phyloP scores from a whole-genome alignment of 495 filamentous ascomycete species.

The Aspergillus conjunctus region DNA sequence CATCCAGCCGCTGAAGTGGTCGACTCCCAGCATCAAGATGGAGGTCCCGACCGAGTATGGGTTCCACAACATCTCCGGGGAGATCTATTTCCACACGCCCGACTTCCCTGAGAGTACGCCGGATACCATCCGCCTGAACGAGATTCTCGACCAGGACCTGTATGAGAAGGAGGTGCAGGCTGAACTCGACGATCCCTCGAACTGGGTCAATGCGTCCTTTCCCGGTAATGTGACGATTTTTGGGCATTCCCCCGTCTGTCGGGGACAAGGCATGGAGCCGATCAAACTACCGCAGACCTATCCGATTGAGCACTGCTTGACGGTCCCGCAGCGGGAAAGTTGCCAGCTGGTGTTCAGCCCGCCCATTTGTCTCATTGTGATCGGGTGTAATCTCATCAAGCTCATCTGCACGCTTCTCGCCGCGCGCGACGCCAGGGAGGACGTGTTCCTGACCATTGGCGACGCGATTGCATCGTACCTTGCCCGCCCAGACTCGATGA shows the following conservation, averaged over 20 bases:
- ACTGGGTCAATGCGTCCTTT: conserved; percentile 6
- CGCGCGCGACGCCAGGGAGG: neutral
- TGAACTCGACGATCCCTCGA: conserved; percentile 3
- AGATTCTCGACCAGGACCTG: neutral
- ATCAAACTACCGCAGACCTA: neutral
- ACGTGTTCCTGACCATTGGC: conserved; percentile 22
- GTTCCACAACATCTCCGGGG: neutral
- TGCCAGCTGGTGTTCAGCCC: conserved; percentile 16
- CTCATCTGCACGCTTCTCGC: conserved; percentile 14
- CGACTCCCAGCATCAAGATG: neutral
- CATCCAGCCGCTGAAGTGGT: conserved; percentile 7
- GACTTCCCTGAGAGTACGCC: conserved; percentile 1
- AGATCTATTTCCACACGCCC: neutral
- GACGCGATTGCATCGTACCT: conserved; percentile 30
- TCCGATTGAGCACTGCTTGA: conserved; percentile 10
- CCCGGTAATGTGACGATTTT: conserved; percentile 7
- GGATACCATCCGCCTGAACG: neutral
- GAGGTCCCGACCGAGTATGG: neutral
- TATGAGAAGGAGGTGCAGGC: neutral
- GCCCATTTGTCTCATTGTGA: conserved; percentile 9
- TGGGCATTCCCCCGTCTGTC: neutral
- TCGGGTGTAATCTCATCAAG: conserved; percentile 23
- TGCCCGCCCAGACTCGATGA: conserved; percentile 15
- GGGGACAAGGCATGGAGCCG: neutral
- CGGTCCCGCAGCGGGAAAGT: neutral